Base-by-base conservation (phyloP, 345 rosid species). In the Gynandropsis gynandra region DNA sequence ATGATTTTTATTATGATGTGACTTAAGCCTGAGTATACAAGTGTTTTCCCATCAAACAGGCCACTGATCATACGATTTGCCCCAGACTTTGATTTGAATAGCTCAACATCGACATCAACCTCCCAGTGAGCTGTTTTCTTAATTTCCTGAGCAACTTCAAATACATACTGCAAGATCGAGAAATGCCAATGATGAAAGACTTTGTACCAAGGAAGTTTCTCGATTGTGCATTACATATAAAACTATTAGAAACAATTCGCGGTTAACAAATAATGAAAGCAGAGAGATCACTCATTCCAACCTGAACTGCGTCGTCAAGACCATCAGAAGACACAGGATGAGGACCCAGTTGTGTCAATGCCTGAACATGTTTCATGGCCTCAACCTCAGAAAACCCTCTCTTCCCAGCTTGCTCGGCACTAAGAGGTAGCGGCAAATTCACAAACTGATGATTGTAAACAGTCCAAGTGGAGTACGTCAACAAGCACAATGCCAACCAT, bases 341-440 rank as follows among this genome's bases (percentile, higher is more conserved):
- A 1, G 98, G 98, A 45, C 97, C 98, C 17, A 85, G 43, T 44
- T 74, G 71, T 59, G 93, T 85, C 87, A 92, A 65, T 19, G 79
- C 86, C 62, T 61, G 53, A 10, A 87, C 90, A 62, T 92, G 98
- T 51, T 77, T 69, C 65, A 81, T 64, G 0, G 97, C 93, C 58
- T 78, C 82, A 40, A 75, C 58, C 70, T 92, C 98, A 34, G 98
- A 87, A 59, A 92, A 92, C 7, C 98, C 95, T 42, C 95, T 74
- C 59, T 85, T 87, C 9, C 97, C 98, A n/a, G 90, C 95, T 66
- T 80, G 86, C 48, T 75, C 76, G 0, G 86, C 69, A 4, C 79
- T 76, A 12, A 87, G 82, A 0, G 95, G 93, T 50, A 9, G 29
- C 9, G 97, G 97, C 75, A 92, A 46, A 56, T 11, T 72, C 65